phyloP scores from a whole-genome alignment of 2,329 filamentous ascomycete species.

The Aspergillus latus region DNA sequence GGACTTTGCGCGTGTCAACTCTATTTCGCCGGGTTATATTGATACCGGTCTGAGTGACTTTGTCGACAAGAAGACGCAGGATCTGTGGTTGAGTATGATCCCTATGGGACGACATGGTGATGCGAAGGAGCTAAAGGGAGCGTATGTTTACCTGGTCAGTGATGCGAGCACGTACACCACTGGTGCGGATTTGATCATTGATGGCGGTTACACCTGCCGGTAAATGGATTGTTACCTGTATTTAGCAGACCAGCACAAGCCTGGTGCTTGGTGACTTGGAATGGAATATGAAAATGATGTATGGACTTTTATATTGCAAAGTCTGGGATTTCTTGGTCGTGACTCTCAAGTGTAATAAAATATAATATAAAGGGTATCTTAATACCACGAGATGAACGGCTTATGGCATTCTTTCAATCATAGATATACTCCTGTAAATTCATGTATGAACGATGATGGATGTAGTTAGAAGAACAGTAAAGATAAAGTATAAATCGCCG shows the following conservation, averaged over 20 bases:
- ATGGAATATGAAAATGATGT: background rate
- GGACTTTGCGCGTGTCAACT: constrained; percentile 68
- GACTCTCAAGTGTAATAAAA: too few relatives aligned
- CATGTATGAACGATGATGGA: too few relatives aligned
- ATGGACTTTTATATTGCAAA: background rate
- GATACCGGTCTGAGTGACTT: constrained; percentile 68
- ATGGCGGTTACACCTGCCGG: constrained; percentile 51
- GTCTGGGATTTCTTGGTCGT: background rate
- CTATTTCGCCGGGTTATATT: constrained; percentile 67
- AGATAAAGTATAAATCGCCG: too few relatives aligned
- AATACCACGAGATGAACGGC: too few relatives aligned
- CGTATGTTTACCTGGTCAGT: constrained; percentile 51
- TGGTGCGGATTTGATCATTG: constrained; percentile 49
- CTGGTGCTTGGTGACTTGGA: background rate
- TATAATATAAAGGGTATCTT: too few relatives aligned
- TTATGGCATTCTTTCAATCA: too few relatives aligned
- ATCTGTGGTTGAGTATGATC: constrained; percentile 61
- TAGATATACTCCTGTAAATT: too few relatives aligned
- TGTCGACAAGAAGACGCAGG: constrained; percentile 57
- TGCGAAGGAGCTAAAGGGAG: constrained; percentile 65
- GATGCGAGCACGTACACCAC: constrained; percentile 54
- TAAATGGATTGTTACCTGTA: constrained; percentile 24
- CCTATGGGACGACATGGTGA: constrained; percentile 62
- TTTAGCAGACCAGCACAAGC: background rate
- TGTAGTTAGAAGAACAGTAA: too few relatives aligned